Base-by-base conservation (phyloP, 495 filamentous ascomycete genomes). In the Penicillium nucicola region DNA sequence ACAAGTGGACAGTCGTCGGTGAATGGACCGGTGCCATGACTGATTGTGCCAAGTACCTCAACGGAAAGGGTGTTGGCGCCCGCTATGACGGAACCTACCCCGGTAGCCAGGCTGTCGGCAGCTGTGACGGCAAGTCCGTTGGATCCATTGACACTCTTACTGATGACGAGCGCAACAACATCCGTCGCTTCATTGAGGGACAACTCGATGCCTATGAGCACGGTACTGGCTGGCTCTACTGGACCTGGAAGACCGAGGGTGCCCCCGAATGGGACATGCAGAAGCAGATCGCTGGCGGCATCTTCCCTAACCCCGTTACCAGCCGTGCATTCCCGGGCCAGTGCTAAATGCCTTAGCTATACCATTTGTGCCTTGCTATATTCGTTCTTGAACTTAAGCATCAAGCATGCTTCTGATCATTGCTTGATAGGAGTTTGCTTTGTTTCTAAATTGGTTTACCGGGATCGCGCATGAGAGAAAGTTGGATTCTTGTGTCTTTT, bases 241-340 rank as follows among this genome's bases (percentile, higher is more conserved):
- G 88, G 88, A 84, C 83, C 5, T 90, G 88, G 82, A 92, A 90
- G 72, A 89, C 84, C n/a, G 88, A 95, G 56, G 84, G 79, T 33
- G 81, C 89, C 22, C 91, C 91, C 0, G 89, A 92, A 68, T 96
- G 91, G 91, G 83, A 92, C 62, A 84, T 95, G 78, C 74, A 84
- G 71, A 78, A 79, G 68, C 75, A 84, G 45, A 59, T 85, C 15
- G 73, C 65, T 5, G 75, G 65, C 23, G 83, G 82, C 0, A 45
- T 88, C 34, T 86, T 88, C 67, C 84, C 85, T 17, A 74, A 81
- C 53, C 83, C 84, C n/a, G 58, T 81, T 42, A 71, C 65, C 12
- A 60, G 65, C 45, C 65, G 81, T 46, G 59, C 75, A 42, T 78
- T 74, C 66, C 74, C 73, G 7, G 60, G 65, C 28, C 75, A 79